These are phyloP conservation scores for Mollisiaceae sp. DNA, from an alignment of 2,329 filamentous ascomycete species.

Conservation along the genomic window DNA sequence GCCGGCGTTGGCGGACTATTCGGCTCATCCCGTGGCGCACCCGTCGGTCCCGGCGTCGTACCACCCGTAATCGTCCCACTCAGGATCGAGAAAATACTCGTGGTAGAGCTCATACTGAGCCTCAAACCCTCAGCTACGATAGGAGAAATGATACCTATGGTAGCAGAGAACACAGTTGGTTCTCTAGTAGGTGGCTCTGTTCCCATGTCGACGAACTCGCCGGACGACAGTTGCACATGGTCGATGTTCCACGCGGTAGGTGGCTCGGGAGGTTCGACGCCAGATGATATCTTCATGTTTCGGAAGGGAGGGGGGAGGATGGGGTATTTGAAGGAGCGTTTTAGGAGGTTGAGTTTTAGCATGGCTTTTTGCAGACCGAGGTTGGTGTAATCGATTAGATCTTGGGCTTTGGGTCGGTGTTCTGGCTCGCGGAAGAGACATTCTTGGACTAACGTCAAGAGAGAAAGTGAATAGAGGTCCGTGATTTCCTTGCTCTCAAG, in stretches of 20 bases:
- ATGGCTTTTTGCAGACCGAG: conserved; percentile 2
- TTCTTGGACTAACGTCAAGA: conserved; percentile 14
- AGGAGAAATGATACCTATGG: too few species aligned
- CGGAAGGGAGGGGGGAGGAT: neutral
- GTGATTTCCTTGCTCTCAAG: neutral
- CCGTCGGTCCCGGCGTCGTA: neutral
- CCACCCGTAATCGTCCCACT: neutral
- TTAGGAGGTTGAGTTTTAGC: neutral
- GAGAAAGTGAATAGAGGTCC: neutral
- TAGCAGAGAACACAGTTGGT: too few species aligned
- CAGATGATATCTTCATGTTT: neutral
- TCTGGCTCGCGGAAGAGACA: conserved; percentile 15
- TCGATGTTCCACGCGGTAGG: neutral
- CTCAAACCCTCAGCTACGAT: too few species aligned
- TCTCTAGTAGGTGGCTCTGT: too few species aligned
- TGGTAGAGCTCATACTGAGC: neutral
- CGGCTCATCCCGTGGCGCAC: too few species aligned
- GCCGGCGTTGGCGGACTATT: too few species aligned
- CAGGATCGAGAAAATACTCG: neutral
- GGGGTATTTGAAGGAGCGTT: neutral
- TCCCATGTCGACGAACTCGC: neutral
- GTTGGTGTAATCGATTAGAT: neutral
- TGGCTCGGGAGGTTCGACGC: neutral
- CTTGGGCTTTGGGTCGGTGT: neutral
- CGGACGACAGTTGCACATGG: neutral